phyloP scores from a whole-genome alignment of 2,329 filamentous ascomycete genomes.

The Metarhizium rileyi region DNA sequence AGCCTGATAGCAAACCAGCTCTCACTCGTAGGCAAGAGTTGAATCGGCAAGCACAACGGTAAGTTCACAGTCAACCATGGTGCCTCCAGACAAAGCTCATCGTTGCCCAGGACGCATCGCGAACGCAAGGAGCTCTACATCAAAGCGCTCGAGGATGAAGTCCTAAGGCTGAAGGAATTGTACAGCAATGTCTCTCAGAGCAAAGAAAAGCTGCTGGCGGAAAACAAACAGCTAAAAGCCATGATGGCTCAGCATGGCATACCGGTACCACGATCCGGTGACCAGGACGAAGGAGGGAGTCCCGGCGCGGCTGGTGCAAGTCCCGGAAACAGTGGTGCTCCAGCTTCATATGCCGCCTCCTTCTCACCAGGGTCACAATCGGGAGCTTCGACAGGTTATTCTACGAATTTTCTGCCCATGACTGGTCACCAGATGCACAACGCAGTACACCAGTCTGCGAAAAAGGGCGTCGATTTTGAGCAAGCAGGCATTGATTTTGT shows the following conservation, averaged over 20 bases:
- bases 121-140: slow-evolving; percentile 96
- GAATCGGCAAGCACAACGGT: slow-evolving; percentile 94
- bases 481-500: slow-evolving; percentile 85
- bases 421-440: slow-evolving; percentile 22
- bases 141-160: slow-evolving; percentile 85
- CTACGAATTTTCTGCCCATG: slow-evolving; percentile 16
- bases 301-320: slow-evolving; percentile 43
- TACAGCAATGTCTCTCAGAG: slow-evolving; percentile 65
- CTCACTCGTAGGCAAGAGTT: slow-evolving; percentile 86
- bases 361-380: slow-evolving; percentile 36
- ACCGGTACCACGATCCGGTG: slow-evolving; percentile 18
- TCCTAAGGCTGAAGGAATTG: slow-evolving; percentile 79
- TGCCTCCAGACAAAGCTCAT: neutral
- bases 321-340: slow-evolving; percentile 48
- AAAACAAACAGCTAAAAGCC: slow-evolving; percentile 65
- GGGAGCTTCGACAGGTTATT: slow-evolving; percentile 26
- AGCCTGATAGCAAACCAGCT: slow-evolving; percentile 92
- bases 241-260: slow-evolving; percentile 46
- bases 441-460: slow-evolving; percentile 18
- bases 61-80: slow-evolving; percentile 17
- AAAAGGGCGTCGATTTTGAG: slow-evolving; percentile 57
- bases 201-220: slow-evolving; percentile 64
- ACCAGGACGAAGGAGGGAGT: slow-evolving; percentile 33
- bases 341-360: slow-evolving; percentile 29
- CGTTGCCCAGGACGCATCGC: slow-evolving; percentile 66